phyloP scores from a whole-genome alignment of 768 basidiomycete genomes.

The Pholiota conissans region DNA sequence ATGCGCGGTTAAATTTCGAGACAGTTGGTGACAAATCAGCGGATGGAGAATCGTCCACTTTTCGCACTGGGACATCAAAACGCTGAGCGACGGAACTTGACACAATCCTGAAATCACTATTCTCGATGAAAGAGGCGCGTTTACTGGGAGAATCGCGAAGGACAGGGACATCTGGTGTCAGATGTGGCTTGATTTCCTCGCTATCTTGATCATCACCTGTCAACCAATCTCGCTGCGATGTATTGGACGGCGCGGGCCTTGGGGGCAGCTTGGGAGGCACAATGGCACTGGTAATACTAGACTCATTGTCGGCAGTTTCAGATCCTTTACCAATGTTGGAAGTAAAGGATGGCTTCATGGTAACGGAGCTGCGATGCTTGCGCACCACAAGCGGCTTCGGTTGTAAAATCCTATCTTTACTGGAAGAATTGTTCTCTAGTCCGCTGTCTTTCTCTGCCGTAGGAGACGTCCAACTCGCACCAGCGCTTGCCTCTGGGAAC shows the following conservation, averaged over 20 bases:
- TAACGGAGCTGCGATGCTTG: conserved; percentile 47
- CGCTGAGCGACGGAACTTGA: conserved; percentile 38
- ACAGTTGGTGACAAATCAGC: conserved; percentile 37
- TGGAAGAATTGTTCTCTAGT: neutral
- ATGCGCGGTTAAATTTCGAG: conserved; percentile 34
- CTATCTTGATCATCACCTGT: conserved; percentile 62
- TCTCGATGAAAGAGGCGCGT: conserved; percentile 66
- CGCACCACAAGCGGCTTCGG: conserved; percentile 47
- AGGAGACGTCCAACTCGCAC: neutral
- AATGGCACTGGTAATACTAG: conserved; percentile 4
- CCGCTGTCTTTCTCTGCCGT: neutral
- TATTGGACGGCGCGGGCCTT: conserved; percentile 5
- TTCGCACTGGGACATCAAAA: conserved; percentile 25
- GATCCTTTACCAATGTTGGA: neutral
- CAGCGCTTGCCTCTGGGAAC: neutral
- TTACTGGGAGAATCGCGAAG: conserved; percentile 74
- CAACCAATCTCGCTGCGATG: conserved; percentile 62
- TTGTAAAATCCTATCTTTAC: neutral
- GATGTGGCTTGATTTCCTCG: conserved; percentile 16
- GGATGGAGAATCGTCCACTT: conserved; percentile 12
- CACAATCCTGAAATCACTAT: conserved; percentile 37
- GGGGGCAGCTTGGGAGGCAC: conserved; percentile 10
- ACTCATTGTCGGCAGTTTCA: neutral
- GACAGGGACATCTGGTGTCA: conserved; percentile 40
- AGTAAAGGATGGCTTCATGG: conserved; percentile 37